Evolutionary conservation across 176 grass and related monocot species (phyloP).

Genomic region (Neostapfia colusana): DNA sequence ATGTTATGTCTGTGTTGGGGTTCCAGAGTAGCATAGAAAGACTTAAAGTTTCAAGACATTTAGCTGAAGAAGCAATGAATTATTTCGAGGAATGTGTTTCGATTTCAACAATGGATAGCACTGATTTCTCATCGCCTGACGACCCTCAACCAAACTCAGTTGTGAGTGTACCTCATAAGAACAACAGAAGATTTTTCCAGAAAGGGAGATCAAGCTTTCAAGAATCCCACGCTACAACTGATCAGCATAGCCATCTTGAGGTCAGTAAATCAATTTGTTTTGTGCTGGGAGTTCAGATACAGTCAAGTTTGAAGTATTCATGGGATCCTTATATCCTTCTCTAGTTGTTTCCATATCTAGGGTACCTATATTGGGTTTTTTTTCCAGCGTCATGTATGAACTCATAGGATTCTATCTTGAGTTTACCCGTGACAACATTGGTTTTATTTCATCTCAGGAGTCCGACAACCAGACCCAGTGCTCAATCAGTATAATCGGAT

Average conservation of each 20-base stretch:
- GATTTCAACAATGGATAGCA: slow-evolving; percentile 81
- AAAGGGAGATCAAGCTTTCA: slow-evolving; percentile 51
- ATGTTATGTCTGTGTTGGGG: slow-evolving; percentile 19
- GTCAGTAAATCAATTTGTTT: slow-evolving; percentile 36
- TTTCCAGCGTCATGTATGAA: background rate
- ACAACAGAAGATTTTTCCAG: slow-evolving; percentile 53
- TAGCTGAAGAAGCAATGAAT: slow-evolving; percentile 88
- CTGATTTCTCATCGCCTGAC: slow-evolving; percentile 80
- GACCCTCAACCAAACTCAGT: slow-evolving; percentile 53
- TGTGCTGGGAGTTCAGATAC: background rate
- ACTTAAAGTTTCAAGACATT: slow-evolving; percentile 66
- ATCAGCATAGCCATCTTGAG: slow-evolving; percentile 38
- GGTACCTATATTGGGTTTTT: no score
- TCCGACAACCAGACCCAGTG: slow-evolving; percentile 60
- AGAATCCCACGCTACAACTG: slow-evolving; percentile 38
- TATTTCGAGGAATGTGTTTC: slow-evolving; percentile 97
- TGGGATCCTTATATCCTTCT: background rate
- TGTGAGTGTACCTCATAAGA: slow-evolving; percentile 39
- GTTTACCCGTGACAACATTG: background rate
- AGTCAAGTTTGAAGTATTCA: background rate
- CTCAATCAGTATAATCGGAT: slow-evolving; percentile 49
- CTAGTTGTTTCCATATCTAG: no score
- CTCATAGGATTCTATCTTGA: background rate
- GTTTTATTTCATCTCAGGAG: slow-evolving; percentile 31
- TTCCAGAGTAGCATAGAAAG: slow-evolving; percentile 63